Conservation (phyloP, 768 basidiomycete species). For the Boletus sp. region DNA sequence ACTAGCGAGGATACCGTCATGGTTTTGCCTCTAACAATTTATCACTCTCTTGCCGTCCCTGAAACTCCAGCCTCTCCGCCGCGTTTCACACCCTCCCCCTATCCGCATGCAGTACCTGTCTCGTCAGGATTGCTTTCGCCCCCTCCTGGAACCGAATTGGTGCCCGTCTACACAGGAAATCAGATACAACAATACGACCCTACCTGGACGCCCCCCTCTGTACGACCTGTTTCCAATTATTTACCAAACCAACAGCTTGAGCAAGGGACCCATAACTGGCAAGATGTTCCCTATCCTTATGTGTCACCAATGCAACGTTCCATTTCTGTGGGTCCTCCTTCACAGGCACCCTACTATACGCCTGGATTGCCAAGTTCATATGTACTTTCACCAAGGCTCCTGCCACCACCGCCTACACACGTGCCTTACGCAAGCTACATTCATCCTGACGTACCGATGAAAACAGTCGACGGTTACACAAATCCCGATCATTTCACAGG, state of each 20-base stretch:
- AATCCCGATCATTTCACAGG: slow-evolving; percentile 60
- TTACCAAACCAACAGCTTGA: slow-evolving; percentile 4
- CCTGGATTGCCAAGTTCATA: slow-evolving; percentile 36
- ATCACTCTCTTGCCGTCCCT: slow-evolving; percentile 61
- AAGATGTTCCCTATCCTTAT: slow-evolving; percentile 27
- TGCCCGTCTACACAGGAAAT: slow-evolving; percentile 9
- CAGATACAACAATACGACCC: slow-evolving; percentile 8
- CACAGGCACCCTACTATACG: slow-evolving; percentile 29
- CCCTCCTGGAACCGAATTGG: slow-evolving; percentile 14
- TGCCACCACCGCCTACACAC: slow-evolving; percentile 30
- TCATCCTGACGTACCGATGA: slow-evolving; percentile 11
- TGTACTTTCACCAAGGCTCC: slow-evolving; percentile 19
- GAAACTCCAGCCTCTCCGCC: slow-evolving; percentile 31
- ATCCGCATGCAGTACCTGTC: slow-evolving; percentile 17
- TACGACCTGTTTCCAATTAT: slow-evolving; percentile 3
- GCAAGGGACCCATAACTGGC: slow-evolving; percentile 17
- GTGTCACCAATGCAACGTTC: slow-evolving; percentile 45
- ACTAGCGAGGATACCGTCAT: slow-evolving; percentile 68
- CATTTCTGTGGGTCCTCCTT: slow-evolving; percentile 46
- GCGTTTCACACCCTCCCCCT: slow-evolving; percentile 10
- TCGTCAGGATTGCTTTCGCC: slow-evolving; percentile 25
- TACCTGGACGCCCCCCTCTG: slow-evolving; percentile 6
- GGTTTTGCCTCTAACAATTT: slow-evolving; percentile 58
- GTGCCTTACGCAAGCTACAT: slow-evolving; percentile 17
- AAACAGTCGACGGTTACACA: slow-evolving; percentile 16